Evolutionary conservation across 2,329 filamentous ascomycete species (phyloP), one percentile per base, ranked within the genome.

Genomic region (Neopestalotiopsis clavispora): DNA sequence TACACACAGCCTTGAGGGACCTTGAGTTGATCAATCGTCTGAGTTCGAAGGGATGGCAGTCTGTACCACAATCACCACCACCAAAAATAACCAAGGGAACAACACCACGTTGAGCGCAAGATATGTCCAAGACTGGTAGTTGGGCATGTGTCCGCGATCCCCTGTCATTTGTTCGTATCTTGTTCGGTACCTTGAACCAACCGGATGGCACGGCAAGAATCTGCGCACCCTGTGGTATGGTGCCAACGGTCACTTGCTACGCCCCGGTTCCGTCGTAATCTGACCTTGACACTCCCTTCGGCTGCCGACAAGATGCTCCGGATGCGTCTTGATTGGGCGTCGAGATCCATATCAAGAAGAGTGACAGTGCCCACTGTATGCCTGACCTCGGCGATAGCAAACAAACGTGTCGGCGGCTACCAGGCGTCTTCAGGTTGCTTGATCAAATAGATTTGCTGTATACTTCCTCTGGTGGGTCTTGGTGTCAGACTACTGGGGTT

Each of bases 341-440:
- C 7, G 12, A 20, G 59, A 17, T 38, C 32, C 59, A 61, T 40
- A 42, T 61, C 5, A 12, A n/a, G 13, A 20, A 9, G 17, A 52
- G 9, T 52, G 6, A n/a, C 45, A n/a, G 45, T 52, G 45, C n/a
- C 45, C 45, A 52, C 34, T 30, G 59, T 34, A 14, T 61, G 28
- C 59, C 14, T 17, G 59, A 34, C 59, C 59, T 61, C 59, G 59
- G 59, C 59, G 59, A 61, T 61, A 61, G n/a, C 32, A 38, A 34
- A 20, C 28, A 61, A 13, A n/a, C n/a, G 34, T 20, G 32, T n/a
- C 17, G 32, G 28, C 34, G 59, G 28, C 4, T 20, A 62, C 17
- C 34, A 28, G n/a, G 32, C 28, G 9, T 52, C 1, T 28, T 9
- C 45, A 52, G 45, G 45, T 6, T n/a, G 12, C 34, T 13, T 34